Evolutionary conservation across 306 rosid genomes (phyloP).

Genomic region (Sphenostylis stenocarpa): DNA sequence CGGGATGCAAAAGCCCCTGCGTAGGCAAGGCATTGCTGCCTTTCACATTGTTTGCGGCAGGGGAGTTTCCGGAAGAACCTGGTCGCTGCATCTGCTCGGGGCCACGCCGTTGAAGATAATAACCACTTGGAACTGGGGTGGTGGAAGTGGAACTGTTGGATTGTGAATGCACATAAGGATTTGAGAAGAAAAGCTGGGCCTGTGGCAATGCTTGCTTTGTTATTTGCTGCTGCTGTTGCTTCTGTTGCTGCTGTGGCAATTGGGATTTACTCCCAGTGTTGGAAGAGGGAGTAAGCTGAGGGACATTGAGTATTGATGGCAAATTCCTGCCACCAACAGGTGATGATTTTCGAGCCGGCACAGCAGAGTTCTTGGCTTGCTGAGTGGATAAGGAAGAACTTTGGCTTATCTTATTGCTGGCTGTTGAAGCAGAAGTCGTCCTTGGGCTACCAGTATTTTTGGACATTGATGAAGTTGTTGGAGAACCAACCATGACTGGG

Average conservation of each 20-base stretch:
- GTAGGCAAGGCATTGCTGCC: constrained; percentile 55
- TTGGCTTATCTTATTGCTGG: constrained; percentile 67
- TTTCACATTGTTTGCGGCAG: constrained; percentile 55
- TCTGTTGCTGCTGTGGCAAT: constrained; percentile 53
- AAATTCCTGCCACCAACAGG: constrained; percentile 80
- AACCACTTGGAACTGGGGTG: constrained; percentile 57
- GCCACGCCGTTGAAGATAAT: constrained; percentile 61
- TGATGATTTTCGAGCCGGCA: constrained; percentile 69
- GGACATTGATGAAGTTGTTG: constrained; percentile 81
- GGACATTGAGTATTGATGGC: constrained; percentile 69
- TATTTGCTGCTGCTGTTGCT: constrained; percentile 48
- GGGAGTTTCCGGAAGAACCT: constrained; percentile 54
- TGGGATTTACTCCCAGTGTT: constrained; percentile 55
- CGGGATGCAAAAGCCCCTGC: constrained; percentile 66
- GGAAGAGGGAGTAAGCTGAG: constrained; percentile 59
- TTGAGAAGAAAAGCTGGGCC: constrained; percentile 58
- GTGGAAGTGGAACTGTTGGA: constrained; percentile 51
- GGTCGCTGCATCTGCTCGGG: constrained; percentile 67
- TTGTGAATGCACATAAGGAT: constrained; percentile 55
- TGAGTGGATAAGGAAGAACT: constrained; percentile 65
- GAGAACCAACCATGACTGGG: constrained; percentile 77
- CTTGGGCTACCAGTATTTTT: constrained; percentile 93
- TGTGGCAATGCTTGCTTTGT: constrained; percentile 70
- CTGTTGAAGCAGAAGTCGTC: constrained; percentile 54
- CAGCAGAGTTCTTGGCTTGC: constrained; percentile 60